phyloP scores from a whole-genome alignment of 164 flowering plant species.

The Brasenia schreberi region DNA sequence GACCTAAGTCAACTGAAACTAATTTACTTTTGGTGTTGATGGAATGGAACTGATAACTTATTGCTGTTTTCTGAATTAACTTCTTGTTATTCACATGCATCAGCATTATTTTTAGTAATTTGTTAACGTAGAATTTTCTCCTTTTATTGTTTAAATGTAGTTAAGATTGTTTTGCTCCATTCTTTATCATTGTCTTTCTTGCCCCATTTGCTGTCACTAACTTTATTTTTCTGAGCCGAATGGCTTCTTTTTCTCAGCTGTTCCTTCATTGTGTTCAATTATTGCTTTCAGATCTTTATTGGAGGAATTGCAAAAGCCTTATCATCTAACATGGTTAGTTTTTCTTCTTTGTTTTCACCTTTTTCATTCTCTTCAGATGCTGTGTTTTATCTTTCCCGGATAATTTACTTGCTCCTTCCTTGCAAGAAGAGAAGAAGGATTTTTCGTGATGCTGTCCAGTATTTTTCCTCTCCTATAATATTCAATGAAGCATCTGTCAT shows the following conservation, averaged over 20 bases:
- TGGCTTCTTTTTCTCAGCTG: background rate
- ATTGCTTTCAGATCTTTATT: conserved; percentile 60
- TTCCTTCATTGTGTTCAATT: background rate
- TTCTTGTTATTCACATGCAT: too few relatives aligned
- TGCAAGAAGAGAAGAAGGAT: too few relatives aligned
- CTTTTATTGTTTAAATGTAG: background rate
- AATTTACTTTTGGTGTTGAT: too few relatives aligned
- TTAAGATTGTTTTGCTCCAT: background rate
- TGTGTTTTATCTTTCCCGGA: too few relatives aligned
- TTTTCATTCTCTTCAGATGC: background rate
- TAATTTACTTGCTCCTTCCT: too few relatives aligned
- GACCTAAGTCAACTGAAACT: too few relatives aligned
- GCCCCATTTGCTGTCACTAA: background rate
- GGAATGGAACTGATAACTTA: too few relatives aligned
- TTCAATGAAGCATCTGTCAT: background rate
- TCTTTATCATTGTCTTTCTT: background rate
- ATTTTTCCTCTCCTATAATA: background rate
- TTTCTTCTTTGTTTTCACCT: background rate
- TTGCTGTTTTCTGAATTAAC: too few relatives aligned
- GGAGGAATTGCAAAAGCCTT: conserved; percentile 74
- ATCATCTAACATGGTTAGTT: conserved; percentile 70
- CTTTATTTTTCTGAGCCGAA: background rate
- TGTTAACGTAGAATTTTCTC: background rate
- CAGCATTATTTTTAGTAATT: too few relatives aligned
- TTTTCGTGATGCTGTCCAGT: too few relatives aligned